phyloP scores from a whole-genome alignment of 352 stramenopile genomes.

The Poterioochromonas sp. region DNA sequence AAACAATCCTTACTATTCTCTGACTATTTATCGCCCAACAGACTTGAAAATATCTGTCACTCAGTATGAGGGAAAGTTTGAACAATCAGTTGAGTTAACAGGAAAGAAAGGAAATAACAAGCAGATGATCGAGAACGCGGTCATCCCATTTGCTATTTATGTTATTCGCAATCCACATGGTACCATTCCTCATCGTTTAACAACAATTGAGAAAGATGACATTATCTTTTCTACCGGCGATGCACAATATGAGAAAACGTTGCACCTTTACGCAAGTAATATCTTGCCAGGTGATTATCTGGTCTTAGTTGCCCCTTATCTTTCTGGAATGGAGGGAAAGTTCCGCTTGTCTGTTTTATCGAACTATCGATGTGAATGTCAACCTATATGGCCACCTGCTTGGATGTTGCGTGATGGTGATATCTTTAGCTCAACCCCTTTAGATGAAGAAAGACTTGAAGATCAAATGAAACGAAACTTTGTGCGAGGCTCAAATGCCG shows the following conservation, averaged over 20 bases:
- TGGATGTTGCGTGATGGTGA: slow-evolving; percentile 28
- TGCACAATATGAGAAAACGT: slow-evolving; percentile 58
- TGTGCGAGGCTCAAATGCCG: neutral
- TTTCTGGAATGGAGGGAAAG: slow-evolving; percentile 71
- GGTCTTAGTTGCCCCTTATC: slow-evolving; percentile 69
- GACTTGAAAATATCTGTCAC: slow-evolving; percentile 71
- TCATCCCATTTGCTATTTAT: neutral
- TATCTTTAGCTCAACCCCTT: neutral
- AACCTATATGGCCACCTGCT: slow-evolving; percentile 27
- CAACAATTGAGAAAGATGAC: slow-evolving; percentile 54
- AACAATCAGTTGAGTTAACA: too few species aligned
- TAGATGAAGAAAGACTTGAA: neutral
- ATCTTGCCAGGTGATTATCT: slow-evolving; percentile 69
- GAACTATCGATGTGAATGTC: slow-evolving; percentile 54
- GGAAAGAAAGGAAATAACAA: neutral
- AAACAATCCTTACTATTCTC: slow-evolving; percentile 72
- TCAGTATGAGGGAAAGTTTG: slow-evolving; percentile 39
- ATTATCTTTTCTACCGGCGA: slow-evolving; percentile 67
- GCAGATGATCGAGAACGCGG: neutral
- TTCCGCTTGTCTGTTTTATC: slow-evolving; percentile 71
- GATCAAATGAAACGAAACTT: neutral
- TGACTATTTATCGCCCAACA: slow-evolving; percentile 61
- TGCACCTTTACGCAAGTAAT: slow-evolving; percentile 58
- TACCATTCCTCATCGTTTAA: slow-evolving; percentile 46
- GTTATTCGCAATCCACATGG: slow-evolving; percentile 22